Base-by-base conservation (phyloP, 164 flowering plant genomes). In the Warburgia ugandensis region DNA sequence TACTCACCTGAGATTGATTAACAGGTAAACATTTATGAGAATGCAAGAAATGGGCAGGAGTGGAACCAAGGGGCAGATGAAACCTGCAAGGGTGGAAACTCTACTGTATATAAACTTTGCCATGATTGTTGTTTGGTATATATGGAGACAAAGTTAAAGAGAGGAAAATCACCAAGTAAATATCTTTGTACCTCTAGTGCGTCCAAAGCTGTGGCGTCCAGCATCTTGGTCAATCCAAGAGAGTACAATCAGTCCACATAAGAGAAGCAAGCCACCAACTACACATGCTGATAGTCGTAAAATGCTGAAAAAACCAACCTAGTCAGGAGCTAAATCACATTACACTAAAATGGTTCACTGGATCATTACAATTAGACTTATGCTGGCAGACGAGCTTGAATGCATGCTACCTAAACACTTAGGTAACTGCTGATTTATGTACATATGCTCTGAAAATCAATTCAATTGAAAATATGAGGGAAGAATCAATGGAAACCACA, bases 111-210 rank as follows among this genome's bases (percentile, higher is more conserved):
- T n/a, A n/a, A n/a, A n/a, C n/a, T n/a, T n/a, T n/a, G n/a, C n/a
- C n/a, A n/a, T n/a, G n/a, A n/a, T n/a, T n/a, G n/a, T n/a, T n/a
- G n/a, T n/a, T n/a, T n/a, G n/a, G n/a, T n/a, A n/a, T n/a, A n/a
- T n/a, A n/a, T n/a, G n/a, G n/a, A n/a, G n/a, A n/a, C n/a, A n/a
- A n/a, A n/a, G n/a, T n/a, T n/a, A n/a, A n/a, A n/a, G n/a, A n/a
- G n/a, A n/a, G n/a, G n/a, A n/a, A n/a, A n/a, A n/a, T n/a, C n/a
- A n/a, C n/a, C n/a, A n/a, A n/a, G n/a, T n/a, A n/a, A n/a, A n/a
- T n/a, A n/a, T n/a, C n/a, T n/a, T n/a, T n/a, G n/a, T 75, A 85
- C 99, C 99, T 68, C 99, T 97, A 5, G 86, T 38, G 61, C 84
- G 92, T 55, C 99, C 99, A 71, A 92, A 92, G 59, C 54, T 88